Conservation (phyloP, 2,329 filamentous ascomycete genomes). For the Colletotrichum sp. region DNA sequence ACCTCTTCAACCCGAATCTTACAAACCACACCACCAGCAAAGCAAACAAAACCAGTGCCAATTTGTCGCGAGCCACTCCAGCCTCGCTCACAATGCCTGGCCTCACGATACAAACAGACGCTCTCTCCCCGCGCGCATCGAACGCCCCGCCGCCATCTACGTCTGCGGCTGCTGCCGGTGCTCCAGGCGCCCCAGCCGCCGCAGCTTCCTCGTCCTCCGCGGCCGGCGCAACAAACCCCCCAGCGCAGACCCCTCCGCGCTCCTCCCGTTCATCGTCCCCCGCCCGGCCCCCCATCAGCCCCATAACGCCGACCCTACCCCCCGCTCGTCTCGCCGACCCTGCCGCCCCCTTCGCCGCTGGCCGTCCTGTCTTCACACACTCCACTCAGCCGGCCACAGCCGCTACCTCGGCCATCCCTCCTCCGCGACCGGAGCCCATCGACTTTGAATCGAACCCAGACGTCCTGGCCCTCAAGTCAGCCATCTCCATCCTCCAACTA, state of each 20-base stretch:
- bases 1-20: background rate
- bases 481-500: constrained; percentile 85
- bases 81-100: constrained; percentile 29
- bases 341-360: constrained; percentile 30
- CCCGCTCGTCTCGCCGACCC: constrained; percentile 35
- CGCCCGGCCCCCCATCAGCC: constrained; percentile 55
- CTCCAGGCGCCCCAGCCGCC: background rate
- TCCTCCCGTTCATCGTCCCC: constrained; percentile 46
- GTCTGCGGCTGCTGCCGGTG: background rate
- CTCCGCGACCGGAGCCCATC: constrained; percentile 57
- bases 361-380: constrained; percentile 49
- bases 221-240: background rate
- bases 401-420: constrained; percentile 37
- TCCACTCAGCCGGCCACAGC: constrained; percentile 43
- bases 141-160: constrained; percentile 18
- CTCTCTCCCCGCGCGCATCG: constrained; percentile 23
- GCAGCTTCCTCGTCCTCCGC: background rate
- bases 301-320: constrained; percentile 56
- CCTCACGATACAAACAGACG: constrained; percentile 30
- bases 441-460: constrained; percentile 76
- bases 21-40: background rate
- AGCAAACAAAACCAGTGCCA: background rate
- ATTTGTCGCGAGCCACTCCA: background rate
- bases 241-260: constrained; percentile 13
- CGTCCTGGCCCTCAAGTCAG: constrained; percentile 83